phyloP scores from a whole-genome alignment of 176 grass and related monocot species.

The Phoenix roebelenii region DNA sequence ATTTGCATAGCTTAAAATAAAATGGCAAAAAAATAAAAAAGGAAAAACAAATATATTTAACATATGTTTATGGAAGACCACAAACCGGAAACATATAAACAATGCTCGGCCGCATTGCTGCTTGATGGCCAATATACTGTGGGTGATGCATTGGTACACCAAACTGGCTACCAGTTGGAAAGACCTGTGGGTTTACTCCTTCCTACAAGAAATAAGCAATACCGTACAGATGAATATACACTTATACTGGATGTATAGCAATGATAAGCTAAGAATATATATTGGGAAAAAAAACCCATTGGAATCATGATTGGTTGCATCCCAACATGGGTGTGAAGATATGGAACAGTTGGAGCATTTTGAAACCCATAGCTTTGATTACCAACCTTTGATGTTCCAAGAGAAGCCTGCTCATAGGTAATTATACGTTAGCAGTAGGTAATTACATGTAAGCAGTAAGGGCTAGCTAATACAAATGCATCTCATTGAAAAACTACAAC shows the following conservation, averaged over 20 bases:
- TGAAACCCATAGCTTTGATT: constrained; percentile 19
- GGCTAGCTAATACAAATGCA: too few relatives aligned
- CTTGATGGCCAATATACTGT: constrained; percentile 54
- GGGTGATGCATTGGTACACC: constrained; percentile 53
- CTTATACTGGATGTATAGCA: too few relatives aligned
- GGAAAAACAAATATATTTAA: too few relatives aligned
- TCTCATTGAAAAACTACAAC: too few relatives aligned
- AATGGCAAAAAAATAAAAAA: too few relatives aligned
- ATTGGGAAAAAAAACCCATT: background rate
- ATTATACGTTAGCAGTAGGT: constrained; percentile 7
- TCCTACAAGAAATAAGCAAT: constrained; percentile 31
- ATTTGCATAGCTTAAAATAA: too few relatives aligned
- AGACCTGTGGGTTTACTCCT: constrained; percentile 35
- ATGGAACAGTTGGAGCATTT: constrained; percentile 17
- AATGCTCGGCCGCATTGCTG: constrained; percentile 63
- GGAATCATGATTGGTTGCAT: background rate
- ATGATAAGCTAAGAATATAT: too few relatives aligned
- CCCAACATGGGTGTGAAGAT: constrained; percentile 13
- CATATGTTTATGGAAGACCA: background rate
- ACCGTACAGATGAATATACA: constrained; percentile 3
- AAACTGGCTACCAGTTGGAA: constrained; percentile 39
- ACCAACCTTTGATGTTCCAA: constrained; percentile 11
- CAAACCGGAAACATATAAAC: constrained; percentile 97
- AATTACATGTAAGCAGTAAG: constrained; percentile 5
- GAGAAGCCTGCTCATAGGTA: constrained; percentile 21